Base-by-base conservation (phyloP, 140 eudicot species). In the Anethum foeniculum region DNA sequence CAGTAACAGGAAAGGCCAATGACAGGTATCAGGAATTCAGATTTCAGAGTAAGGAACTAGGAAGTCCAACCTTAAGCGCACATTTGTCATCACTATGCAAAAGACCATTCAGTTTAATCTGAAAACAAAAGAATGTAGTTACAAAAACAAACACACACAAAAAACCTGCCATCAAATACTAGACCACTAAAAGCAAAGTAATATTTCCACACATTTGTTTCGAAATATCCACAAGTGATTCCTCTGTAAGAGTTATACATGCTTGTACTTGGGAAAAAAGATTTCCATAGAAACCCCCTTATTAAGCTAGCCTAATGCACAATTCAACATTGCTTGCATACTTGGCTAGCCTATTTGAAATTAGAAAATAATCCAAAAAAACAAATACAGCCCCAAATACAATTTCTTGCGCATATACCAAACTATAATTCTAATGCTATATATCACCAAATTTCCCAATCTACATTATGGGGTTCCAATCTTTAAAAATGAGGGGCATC, bases 51-150 rank as follows among this genome's bases (percentile, higher is more conserved):
- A 49, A 15, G 62, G 39, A 64, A 73, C 5, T 81, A 38, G 21
- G 62, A 75, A 74, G 71, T 64, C 84, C 69, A 75, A 87, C 99
- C 99, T 95, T 95, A 49, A 95, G 54, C 43, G 99, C 99, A 77
- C 99, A 92, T 75, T 91, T 92, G 81, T 92, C 93, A 77, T 95
- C 99, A 64, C 91, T 80, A 82, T 95, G 99, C 84, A 95, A 78
- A 69, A 92, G 99, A 85, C 99, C 99, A 85, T 90, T 95, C 32
- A 95, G 81, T 85, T 91, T 92, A 77, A 95, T 91, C 99, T 95
- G 89, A 28, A 48, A 47, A 27, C 16, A n/a, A 46, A 75, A 41
- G 34, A 43, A 47, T 25, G 13, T 46, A n/a, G 62, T 75, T 15
- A 75, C 56, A 75, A 47, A 75, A 46, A 6, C 38, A 75, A 75